These are phyloP conservation scores for Alternaria atra DNA, from an alignment of 2,329 filamentous ascomycete species.

Conservation along the genomic window DNA sequence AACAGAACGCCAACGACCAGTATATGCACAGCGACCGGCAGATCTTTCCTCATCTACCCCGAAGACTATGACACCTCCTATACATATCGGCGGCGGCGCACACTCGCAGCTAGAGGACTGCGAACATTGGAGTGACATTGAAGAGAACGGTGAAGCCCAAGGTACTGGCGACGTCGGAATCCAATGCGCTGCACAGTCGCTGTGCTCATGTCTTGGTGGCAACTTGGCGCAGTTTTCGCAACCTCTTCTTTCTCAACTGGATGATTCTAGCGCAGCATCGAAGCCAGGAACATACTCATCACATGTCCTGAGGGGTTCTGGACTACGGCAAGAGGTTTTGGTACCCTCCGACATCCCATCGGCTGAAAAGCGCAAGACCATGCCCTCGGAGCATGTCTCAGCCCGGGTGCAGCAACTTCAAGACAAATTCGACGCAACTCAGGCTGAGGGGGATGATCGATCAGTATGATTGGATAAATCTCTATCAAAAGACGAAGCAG, in stretches of 20 bases:
- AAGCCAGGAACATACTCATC: too few species aligned
- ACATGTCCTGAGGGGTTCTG: too few species aligned
- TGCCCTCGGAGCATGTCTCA: too few species aligned
- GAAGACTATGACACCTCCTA: neutral
- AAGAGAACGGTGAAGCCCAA: too few species aligned
- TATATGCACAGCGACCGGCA: neutral
- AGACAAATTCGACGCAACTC: neutral
- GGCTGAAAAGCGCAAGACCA: too few species aligned
- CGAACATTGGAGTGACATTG: neutral
- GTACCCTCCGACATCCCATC: neutral
- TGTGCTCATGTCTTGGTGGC: too few species aligned
- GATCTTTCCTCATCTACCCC: neutral
- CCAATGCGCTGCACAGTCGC: too few species aligned
- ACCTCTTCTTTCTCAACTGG: too few species aligned
- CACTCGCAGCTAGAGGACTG: neutral
- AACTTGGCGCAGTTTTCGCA: too few species aligned
- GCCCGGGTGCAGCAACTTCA: neutral
- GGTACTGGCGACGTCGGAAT: too few species aligned
- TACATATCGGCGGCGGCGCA: neutral
- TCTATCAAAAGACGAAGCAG: neutral
- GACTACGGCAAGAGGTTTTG: too few species aligned
- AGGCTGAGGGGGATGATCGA: neutral
- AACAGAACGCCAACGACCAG: neutral
- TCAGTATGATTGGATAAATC: rapidly evolving
- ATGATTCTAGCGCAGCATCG: too few species aligned